A percentile compares a stretch with the other conserved stretches of the same genome.
These are phyloP conservation scores for Dictyostelium firmibasis DNA, from an alignment of 78 protist genomes.

Conservation along the genomic window DNA sequence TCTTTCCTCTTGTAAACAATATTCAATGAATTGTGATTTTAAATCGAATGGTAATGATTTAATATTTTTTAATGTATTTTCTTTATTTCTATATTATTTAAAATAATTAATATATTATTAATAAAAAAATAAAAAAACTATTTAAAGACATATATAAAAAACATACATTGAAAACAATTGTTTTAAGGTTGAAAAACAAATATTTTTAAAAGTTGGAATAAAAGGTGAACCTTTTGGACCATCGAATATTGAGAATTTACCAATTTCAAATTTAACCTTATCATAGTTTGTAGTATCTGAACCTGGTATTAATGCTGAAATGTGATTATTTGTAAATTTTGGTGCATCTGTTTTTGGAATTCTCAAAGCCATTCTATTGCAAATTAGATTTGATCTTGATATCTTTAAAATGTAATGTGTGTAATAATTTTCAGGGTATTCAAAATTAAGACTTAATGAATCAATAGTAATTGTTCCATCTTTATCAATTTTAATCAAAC, in stretches of 20 bases:
- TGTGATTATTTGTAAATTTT: not conserved
- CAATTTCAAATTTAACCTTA: not conserved
- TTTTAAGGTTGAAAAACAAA: slow-evolving; percentile 10
- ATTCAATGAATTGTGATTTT: not conserved
- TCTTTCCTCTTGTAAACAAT: not conserved
- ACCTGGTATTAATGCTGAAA: not conserved
- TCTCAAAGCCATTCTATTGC: not conserved
- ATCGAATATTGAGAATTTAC: not conserved
- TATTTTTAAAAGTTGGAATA: slow-evolving; percentile 1
- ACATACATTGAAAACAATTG: not conserved
- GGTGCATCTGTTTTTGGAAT: not conserved
- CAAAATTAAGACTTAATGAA: not conserved
- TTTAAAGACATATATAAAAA: not conserved
- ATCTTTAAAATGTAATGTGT: not conserved
- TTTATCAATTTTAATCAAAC: not conserved
- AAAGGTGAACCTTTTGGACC: not conserved
- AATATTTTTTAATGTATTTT: not conserved
- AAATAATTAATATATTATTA: too few relatives aligned
- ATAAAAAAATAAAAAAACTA: too few relatives aligned
- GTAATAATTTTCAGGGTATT: too few relatives aligned
- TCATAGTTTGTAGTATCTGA: not conserved
- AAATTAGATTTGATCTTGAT: not conserved
- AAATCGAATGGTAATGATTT: not conserved
- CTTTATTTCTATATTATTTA: not conserved
- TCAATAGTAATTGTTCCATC: not conserved